Conservation (phyloP, 306 rosid species). For the Sindora glabra region DNA sequence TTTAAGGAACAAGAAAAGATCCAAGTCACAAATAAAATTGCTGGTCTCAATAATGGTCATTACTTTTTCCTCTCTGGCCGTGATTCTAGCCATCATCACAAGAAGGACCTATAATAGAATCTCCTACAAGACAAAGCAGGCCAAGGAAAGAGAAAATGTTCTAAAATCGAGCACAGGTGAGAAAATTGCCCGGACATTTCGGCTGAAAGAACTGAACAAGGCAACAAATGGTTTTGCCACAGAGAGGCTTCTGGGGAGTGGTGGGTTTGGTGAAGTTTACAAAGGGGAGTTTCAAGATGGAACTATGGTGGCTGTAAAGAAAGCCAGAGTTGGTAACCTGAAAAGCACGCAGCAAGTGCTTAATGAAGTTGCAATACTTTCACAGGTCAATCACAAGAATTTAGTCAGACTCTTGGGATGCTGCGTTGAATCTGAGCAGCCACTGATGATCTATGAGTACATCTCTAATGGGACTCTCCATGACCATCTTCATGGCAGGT, state of each 20-base stretch:
- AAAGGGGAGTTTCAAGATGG: slow-evolving; percentile 79
- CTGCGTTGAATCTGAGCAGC: slow-evolving; percentile 77
- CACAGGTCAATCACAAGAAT: slow-evolving; percentile 89
- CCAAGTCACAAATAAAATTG: slow-evolving; percentile 30
- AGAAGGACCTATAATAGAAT: slow-evolving; percentile 33
- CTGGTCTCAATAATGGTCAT: slow-evolving; percentile 35
- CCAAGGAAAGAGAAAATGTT: slow-evolving; percentile 52
- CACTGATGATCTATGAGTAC: slow-evolving; percentile 87
- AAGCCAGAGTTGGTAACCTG: slow-evolving; percentile 78
- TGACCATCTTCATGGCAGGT: slow-evolving; percentile 74
- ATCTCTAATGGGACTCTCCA: slow-evolving; percentile 89
- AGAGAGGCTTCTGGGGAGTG: slow-evolving; percentile 63
- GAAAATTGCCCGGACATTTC: slow-evolving; percentile 56
- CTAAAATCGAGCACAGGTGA: slow-evolving; percentile 46
- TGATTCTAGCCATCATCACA: slow-evolving; percentile 24
- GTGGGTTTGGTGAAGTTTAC: slow-evolving; percentile 92
- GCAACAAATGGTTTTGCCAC: slow-evolving; percentile 68
- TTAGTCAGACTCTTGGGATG: slow-evolving; percentile 83
- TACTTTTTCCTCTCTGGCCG: slow-evolving; percentile 39
- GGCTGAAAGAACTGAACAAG: slow-evolving; percentile 69
- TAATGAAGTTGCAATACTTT: slow-evolving; percentile 84
- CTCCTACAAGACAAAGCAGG: slow-evolving; percentile 27
- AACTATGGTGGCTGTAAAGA: slow-evolving; percentile 73
- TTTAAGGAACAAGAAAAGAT: slow-evolving; percentile 33
- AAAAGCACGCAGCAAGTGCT: slow-evolving; percentile 88